Evolutionary conservation across 306 rosid species (phyloP), one percentile per base, ranked within the genome.

Genomic region (Citrullus amarus): DNA sequence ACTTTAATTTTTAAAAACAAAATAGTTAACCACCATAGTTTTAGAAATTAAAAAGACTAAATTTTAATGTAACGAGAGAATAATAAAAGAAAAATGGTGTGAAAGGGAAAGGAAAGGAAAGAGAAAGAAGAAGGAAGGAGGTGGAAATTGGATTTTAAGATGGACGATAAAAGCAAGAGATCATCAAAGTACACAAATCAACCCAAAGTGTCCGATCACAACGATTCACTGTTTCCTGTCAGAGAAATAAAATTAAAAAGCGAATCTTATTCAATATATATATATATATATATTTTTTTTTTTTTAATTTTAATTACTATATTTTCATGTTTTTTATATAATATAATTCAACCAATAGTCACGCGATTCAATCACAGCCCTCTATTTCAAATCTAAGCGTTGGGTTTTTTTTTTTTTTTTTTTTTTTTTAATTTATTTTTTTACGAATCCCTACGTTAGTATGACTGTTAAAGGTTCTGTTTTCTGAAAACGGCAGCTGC

Each of bases 161-260:
- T 15, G 44, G 22, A 30, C 70, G 56, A 44, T 69, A 69, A 69
- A 69, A 69, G 75, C 25, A 34, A 34, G 17, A 12, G 32, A 68
- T 41, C 74, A n/a, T 68, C 58, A 48, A 28, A 48, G 76, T 46
- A 71, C 76, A 71, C 58, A 71, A 25, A 71, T 71, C 57, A 71
- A 22, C 55, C 75, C 55, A 25, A 69, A 69, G 56, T 69, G 75
- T 71, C 76, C 76, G 58, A 22, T 70, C 76, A 70, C 38, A 70
- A 70, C 76, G 76, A 71, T 71, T 71, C 76, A 20, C 76, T 71
- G 41, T 71, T 44, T 3, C 20, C 0, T 71, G 76, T 71, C 58
- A 71, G 76, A 48, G 2, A n/a, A 68, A 68, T 36, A 16, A 34
- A 36, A 65, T 65, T 34, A 41, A 18, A 41, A 11, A 43, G 4